Conservation (phyloP, 768 basidiomycete species). For the Boletus pseudo-olivaceus region DNA sequence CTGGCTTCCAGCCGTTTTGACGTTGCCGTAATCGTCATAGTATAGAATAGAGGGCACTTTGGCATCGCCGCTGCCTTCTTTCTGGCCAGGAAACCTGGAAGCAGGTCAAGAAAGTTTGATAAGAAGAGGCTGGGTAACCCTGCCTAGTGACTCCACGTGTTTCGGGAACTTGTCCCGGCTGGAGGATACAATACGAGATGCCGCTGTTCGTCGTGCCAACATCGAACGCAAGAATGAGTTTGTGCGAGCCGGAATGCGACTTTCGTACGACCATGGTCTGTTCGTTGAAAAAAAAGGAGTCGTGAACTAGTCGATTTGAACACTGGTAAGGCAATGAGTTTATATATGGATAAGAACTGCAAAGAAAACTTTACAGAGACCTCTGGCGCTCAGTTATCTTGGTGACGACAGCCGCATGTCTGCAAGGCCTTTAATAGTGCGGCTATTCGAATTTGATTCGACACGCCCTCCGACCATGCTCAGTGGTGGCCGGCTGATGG, state of each 20-base stretch:
- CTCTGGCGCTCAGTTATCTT: too few relatives aligned
- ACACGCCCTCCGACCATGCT: too few relatives aligned
- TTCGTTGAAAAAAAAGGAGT: background rate
- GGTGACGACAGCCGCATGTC: too few relatives aligned
- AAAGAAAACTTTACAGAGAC: too few relatives aligned
- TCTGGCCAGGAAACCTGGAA: slow-evolving; percentile 37
- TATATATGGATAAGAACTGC: too few relatives aligned
- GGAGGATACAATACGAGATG: background rate
- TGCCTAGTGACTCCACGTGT: background rate
- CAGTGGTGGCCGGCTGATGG: too few relatives aligned
- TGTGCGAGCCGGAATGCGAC: background rate
- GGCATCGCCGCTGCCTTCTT: slow-evolving; percentile 26
- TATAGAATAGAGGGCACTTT: slow-evolving; percentile 45
- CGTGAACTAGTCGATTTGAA: background rate
- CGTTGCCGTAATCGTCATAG: slow-evolving; percentile 33
- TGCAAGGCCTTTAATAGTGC: too few relatives aligned
- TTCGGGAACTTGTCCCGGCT: background rate
- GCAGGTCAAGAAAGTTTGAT: background rate
- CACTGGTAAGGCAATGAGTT: too few relatives aligned
- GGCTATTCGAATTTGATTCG: too few relatives aligned
- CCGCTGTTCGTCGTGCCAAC: background rate
- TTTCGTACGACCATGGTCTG: background rate
- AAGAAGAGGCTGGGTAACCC: background rate
- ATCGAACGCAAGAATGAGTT: background rate
- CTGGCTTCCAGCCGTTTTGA: slow-evolving; percentile 24